Conservation (phyloP, 805 yeast species). For the Metschnikowia lunata region DNA sequence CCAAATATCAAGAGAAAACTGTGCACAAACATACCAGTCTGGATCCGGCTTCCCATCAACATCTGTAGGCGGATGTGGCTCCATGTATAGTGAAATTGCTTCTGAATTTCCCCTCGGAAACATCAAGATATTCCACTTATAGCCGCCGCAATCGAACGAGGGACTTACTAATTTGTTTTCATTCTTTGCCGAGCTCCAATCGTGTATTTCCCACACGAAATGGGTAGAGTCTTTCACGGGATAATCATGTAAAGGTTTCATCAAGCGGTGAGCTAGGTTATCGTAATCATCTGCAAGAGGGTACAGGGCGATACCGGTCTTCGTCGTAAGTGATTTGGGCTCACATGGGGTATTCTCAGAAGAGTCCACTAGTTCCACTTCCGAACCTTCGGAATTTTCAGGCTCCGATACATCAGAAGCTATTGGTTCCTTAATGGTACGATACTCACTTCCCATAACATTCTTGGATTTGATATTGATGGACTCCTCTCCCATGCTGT, state of each 20-base stretch:
- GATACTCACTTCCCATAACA: no score
- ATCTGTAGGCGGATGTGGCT: slow-evolving; percentile 53
- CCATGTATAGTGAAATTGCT: slow-evolving; percentile 68
- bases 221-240: slow-evolving; percentile 32
- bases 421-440: neutral
- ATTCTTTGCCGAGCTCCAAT: slow-evolving; percentile 39
- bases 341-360: slow-evolving; percentile 6
- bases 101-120: slow-evolving; percentile 74
- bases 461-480: no score
- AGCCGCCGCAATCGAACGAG: slow-evolving; percentile 54
- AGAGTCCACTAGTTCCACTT: slow-evolving; percentile 14
- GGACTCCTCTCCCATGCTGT: no score
- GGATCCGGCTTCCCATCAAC: slow-evolving; percentile 23
- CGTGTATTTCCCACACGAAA: slow-evolving; percentile 48
- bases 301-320: neutral
- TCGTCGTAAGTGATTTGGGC: neutral
- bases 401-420: slow-evolving; percentile 17
- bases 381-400: slow-evolving; percentile 17
- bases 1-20: slow-evolving; percentile 81
- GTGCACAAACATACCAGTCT: slow-evolving; percentile 87
- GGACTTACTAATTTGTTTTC: slow-evolving; percentile 45
- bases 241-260: slow-evolving; percentile 39
- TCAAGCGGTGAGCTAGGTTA: slow-evolving; percentile 23
- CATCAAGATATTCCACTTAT: slow-evolving; percentile 63
- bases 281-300: slow-evolving; percentile 32